Conservation (phyloP, 2,329 filamentous ascomycete genomes). For the Microcyclosporella mali region DNA sequence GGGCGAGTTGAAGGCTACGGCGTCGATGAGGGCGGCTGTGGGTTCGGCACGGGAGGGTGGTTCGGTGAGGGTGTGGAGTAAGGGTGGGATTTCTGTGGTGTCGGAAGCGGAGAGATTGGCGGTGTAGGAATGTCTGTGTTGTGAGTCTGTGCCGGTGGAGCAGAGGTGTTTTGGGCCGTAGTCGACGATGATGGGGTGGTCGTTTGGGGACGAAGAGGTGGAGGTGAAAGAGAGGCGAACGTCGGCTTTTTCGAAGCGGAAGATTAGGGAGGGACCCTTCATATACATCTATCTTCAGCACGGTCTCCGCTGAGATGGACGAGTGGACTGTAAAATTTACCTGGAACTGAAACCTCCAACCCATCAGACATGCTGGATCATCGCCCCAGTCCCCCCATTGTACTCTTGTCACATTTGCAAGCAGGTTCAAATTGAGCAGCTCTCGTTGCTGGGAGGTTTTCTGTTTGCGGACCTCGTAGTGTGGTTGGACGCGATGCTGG, state of each 20-base stretch:
- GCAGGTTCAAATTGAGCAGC: constrained; percentile 8
- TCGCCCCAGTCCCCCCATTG: constrained; percentile 11
- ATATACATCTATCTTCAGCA: background rate
- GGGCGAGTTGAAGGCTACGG: constrained; percentile 5
- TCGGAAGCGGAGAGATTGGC: constrained; percentile 8
- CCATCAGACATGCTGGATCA: constrained; percentile 9
- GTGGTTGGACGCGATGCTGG: constrained; percentile 6
- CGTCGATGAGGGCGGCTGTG: constrained; percentile 4
- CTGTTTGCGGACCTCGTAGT: constrained; percentile 5
- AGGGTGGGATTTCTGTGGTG: background rate
- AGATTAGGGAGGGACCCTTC: background rate
- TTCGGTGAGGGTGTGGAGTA: too few species aligned
- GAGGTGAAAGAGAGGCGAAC: constrained; percentile 5
- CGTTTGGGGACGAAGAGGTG: background rate
- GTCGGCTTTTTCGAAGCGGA: constrained; percentile 13
- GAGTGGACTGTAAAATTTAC: background rate
- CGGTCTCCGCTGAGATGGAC: constrained; percentile 11
- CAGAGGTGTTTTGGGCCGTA: constrained; percentile 11
- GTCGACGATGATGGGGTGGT: constrained; percentile 8
- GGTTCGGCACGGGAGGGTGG: too few species aligned
- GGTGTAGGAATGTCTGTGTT: constrained; percentile 7
- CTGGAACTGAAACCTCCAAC: constrained; percentile 12
- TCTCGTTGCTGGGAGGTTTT: constrained; percentile 10
- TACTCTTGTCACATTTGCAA: constrained; percentile 8
- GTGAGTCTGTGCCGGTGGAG: constrained; percentile 7